Conservation (phyloP, 805 yeast species). For the Sporopachydermia lactativora region DNA sequence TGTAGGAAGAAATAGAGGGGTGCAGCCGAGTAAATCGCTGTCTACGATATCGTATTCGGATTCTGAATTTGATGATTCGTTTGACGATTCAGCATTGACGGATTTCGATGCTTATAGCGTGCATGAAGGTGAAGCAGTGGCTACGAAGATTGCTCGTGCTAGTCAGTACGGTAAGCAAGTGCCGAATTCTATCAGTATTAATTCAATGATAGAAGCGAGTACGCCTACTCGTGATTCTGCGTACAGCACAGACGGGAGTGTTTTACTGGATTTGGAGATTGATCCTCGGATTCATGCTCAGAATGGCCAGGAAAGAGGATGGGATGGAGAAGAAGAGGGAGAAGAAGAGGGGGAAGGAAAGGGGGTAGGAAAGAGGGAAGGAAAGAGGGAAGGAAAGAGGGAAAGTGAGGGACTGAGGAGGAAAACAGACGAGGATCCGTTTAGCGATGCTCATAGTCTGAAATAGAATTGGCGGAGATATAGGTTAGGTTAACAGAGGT, state of each 20-base stretch:
- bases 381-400: no score
- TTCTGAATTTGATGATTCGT: background rate
- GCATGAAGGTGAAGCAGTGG: background rate
- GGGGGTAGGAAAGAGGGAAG: no score
- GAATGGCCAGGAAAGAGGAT: no score
- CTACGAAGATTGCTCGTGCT: background rate
- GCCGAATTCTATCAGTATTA: background rate
- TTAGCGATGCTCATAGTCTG: no score
- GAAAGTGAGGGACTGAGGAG: no score
- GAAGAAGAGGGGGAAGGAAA: no score
- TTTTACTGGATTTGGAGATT: background rate
- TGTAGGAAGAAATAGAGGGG: background rate
- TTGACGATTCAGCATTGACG: background rate
- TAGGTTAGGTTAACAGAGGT: no score
- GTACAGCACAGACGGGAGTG: background rate
- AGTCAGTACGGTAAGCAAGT: background rate
- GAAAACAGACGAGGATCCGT: no score
- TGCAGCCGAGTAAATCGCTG: no score
- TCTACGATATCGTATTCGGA: background rate
- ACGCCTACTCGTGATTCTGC: background rate
- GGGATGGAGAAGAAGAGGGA: no score
- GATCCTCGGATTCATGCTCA: background rate
- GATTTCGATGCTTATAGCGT: background rate
- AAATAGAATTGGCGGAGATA: no score
- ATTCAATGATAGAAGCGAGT: slow-evolving; percentile 3